Base-by-base conservation (phyloP, 164 flowering plant genomes). In the Aristolochia contorta region DNA sequence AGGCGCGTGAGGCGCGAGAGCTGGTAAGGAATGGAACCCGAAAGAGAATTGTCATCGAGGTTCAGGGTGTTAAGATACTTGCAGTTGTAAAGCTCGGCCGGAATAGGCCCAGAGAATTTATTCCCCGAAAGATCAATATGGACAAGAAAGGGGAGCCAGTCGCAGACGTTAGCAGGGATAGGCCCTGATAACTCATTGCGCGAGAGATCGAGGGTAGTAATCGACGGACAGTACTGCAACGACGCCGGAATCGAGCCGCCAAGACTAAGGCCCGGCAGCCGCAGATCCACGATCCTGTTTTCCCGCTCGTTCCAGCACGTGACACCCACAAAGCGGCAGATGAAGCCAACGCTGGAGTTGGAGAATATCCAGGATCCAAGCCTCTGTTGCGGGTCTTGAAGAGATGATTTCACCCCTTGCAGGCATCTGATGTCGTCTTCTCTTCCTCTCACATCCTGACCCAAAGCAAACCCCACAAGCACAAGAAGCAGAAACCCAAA, bases 301-400 rank as follows among this genome's bases (percentile, higher is more conserved):
- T 74, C 78, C 18, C 12, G 6, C 24, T 59, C 72, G 60, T 74
- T 71, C 78, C 78, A 74, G 65, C 78, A 74, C 8, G 72, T 19
- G 54, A 56, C 72, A 0, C 78, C 78, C 43, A 54, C 53, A 30
- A 74, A 71, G 13, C 46, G 52, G 57, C 78, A 74, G 61, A 74
- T 52, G 53, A 65, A 71, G 18, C 72, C 75, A n/a, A 63, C 72
- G 5, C 67, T 47, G 16, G 50, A 6, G 61, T 74, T 71, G 21
- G 56, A 15, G 60, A 74, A 74, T 24, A 2, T 59, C 78, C 78
- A 74, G 8, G 59, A 57, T 4, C 12, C 47, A 2, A 74, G 65
- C 59, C 50, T 71, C 0, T 32, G 20, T 8, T 65, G 67, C 10
- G 70, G 63, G 30, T 74, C 78, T 12, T 1, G 20, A 4, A 74